phyloP scores from a whole-genome alignment of 2,329 filamentous ascomycete genomes.

The Tolypocladium tundrense region DNA sequence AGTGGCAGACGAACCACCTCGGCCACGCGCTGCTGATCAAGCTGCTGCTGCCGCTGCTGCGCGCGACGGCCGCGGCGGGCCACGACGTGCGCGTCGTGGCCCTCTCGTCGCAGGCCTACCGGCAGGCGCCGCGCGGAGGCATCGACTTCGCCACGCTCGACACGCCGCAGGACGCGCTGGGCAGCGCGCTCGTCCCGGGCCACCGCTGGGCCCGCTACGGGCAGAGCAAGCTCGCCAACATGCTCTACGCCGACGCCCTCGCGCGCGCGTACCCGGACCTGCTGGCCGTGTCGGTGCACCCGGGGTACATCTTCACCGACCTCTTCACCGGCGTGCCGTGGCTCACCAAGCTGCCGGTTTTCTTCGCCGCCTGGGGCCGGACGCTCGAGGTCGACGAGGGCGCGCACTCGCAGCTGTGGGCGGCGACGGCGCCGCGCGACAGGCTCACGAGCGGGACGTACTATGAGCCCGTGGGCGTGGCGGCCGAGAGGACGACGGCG shows the following conservation, averaged over 20 bases:
- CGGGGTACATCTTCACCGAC: constrained; percentile 27
- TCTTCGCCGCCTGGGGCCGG: constrained; percentile 6
- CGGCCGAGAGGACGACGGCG: constrained; percentile 10
- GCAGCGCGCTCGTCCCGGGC: constrained; percentile 7
- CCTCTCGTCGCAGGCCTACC: constrained; percentile 17
- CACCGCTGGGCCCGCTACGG: constrained; percentile 33
- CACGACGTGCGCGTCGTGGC: constrained; percentile 12
- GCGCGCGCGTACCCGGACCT: constrained; percentile 31
- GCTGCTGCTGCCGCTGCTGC: constrained; percentile 16
- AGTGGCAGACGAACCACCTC: constrained; percentile 25
- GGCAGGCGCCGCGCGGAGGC: constrained; percentile 13
- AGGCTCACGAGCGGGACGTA: constrained; percentile 7
- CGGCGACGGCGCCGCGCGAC: constrained; percentile 12
- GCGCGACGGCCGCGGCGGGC: constrained; percentile 6
- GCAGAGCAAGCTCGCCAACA: constrained; percentile 39
- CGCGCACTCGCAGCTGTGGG: constrained; percentile 11
- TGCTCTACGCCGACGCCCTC: constrained; percentile 34
- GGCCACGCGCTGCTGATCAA: constrained; percentile 22
- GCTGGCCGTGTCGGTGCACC: constrained; percentile 35
- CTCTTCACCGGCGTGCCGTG: constrained; percentile 13
- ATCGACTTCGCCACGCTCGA: constrained; percentile 12
- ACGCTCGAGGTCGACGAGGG: constrained; percentile 6
- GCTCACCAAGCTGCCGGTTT: constrained; percentile 13
- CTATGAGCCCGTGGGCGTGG: constrained; percentile 15
- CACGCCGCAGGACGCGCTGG: no score